A percentile compares a stretch with the other conserved stretches of the same genome.
Conservation (phyloP, 805 yeast species). For the Candida adriatica region DNA sequence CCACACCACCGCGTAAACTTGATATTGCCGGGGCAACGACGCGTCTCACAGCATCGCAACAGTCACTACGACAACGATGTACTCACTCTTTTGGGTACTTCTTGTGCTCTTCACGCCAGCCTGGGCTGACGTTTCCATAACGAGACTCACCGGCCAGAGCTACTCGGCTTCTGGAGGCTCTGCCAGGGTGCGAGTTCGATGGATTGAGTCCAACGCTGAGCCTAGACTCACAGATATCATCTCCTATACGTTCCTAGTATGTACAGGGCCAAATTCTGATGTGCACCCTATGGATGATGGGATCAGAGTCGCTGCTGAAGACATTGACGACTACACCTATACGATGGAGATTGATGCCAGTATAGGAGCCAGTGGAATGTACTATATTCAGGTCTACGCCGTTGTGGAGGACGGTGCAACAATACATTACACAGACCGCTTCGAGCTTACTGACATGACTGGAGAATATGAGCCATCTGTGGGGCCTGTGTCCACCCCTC, state of each 20-base stretch:
- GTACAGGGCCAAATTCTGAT: slow-evolving; percentile 57
- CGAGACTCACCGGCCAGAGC: slow-evolving; percentile 14
- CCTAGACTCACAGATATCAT: slow-evolving; percentile 41
- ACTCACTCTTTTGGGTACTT: no score
- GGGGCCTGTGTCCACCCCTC: slow-evolving; percentile 39
- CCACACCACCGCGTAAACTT: no score
- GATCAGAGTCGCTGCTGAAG: slow-evolving; percentile 24
- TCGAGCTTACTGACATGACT: slow-evolving; percentile 61
- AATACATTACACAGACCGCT: slow-evolving; percentile 62
- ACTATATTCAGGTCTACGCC: slow-evolving; percentile 65
- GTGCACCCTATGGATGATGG: slow-evolving; percentile 35
- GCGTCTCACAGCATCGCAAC: no score
- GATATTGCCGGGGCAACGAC: no score
- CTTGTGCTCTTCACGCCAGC: slow-evolving; percentile 8
- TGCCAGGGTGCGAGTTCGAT: slow-evolving; percentile 30
- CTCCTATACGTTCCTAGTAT: slow-evolving; percentile 46
- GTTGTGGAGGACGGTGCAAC: slow-evolving; percentile 39
- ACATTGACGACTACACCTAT: slow-evolving; percentile 28
- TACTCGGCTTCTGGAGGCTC: slow-evolving; percentile 22
- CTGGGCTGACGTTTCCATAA: slow-evolving; percentile 23
- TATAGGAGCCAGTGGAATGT: slow-evolving; percentile 57
- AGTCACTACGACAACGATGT: no score
- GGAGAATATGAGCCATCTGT: slow-evolving; percentile 48
- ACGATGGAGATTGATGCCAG: slow-evolving; percentile 36
- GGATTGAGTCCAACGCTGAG: slow-evolving; percentile 48